phyloP scores from a whole-genome alignment of 495 filamentous ascomycete genomes.

The Neurospora hispaniola region DNA sequence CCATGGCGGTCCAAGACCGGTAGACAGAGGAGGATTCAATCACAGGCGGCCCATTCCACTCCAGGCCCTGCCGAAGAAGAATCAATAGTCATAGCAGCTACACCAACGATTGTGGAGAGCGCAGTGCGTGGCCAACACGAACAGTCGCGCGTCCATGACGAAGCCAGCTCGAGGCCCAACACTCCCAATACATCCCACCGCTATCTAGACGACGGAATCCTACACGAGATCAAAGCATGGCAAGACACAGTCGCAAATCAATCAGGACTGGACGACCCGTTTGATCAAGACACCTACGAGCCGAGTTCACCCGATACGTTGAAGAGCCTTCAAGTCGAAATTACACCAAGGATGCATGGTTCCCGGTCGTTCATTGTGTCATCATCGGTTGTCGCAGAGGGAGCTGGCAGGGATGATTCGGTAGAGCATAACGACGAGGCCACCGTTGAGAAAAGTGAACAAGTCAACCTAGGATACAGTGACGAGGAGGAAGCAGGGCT shows the following conservation, averaged over 20 bases:
- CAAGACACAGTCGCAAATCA: background rate
- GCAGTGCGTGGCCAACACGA: background rate
- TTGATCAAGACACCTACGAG: background rate
- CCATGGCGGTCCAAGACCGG: slow-evolving; percentile 40
- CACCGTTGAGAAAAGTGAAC: too few species aligned
- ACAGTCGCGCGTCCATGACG: background rate
- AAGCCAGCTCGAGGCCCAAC: background rate
- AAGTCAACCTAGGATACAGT: background rate
- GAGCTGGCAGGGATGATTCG: background rate
- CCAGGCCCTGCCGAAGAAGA: slow-evolving; percentile 1
- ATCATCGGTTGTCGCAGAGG: background rate
- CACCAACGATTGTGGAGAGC: background rate
- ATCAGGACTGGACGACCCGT: background rate
- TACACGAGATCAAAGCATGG: slow-evolving; percentile 11
- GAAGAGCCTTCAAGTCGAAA: background rate
- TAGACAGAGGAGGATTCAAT: background rate
- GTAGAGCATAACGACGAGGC: background rate
- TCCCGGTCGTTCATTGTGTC: background rate
- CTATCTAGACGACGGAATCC: slow-evolving; percentile 6
- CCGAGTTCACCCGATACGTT: background rate
- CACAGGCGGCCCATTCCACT: background rate
- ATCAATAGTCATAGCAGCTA: background rate
- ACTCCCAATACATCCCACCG: background rate
- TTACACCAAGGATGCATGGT: background rate
- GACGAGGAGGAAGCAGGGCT: background rate